phyloP scores from a whole-genome alignment of 306 rosid species.

The Notholithocarpus densiflorus region DNA sequence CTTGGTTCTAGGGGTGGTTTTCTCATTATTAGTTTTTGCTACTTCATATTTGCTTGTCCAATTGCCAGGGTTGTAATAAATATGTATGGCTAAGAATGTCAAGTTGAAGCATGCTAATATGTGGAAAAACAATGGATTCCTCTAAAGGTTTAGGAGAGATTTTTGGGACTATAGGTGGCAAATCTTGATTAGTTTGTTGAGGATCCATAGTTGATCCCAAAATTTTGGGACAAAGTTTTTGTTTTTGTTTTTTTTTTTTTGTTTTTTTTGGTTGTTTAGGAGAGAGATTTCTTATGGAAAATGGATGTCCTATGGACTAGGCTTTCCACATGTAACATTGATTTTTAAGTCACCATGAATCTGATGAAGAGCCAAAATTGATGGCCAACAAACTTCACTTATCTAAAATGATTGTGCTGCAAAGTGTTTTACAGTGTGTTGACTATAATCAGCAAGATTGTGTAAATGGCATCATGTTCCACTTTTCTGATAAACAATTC shows the following conservation, averaged over 20 bases:
- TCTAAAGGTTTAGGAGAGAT: too few species aligned
- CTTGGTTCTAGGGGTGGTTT: not conserved
- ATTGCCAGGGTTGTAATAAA: not conserved
- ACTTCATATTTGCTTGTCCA: not conserved
- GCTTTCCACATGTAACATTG: not conserved
- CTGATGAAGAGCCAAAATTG: not conserved
- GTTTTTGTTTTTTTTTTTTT: not conserved
- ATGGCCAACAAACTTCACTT: not conserved
- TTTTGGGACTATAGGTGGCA: not conserved
- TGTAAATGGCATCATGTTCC: not conserved
- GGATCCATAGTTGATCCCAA: too few species aligned
- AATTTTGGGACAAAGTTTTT: not conserved
- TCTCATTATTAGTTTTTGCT: conserved; percentile 3
- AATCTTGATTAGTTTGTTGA: not conserved
- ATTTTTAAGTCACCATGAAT: not conserved
- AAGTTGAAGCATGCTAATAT: not conserved
- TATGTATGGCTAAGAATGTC: not conserved
- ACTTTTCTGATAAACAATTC: not conserved
- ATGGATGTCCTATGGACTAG: not conserved
- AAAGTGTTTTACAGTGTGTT: not conserved
- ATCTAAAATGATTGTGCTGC: not conserved
- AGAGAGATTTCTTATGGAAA: not conserved
- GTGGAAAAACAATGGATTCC: not conserved
- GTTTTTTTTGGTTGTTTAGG: not conserved
- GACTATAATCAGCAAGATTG: not conserved